Conservation (phyloP, 2,329 filamentous ascomycete genomes). For the Neonectria magnoliae region DNA sequence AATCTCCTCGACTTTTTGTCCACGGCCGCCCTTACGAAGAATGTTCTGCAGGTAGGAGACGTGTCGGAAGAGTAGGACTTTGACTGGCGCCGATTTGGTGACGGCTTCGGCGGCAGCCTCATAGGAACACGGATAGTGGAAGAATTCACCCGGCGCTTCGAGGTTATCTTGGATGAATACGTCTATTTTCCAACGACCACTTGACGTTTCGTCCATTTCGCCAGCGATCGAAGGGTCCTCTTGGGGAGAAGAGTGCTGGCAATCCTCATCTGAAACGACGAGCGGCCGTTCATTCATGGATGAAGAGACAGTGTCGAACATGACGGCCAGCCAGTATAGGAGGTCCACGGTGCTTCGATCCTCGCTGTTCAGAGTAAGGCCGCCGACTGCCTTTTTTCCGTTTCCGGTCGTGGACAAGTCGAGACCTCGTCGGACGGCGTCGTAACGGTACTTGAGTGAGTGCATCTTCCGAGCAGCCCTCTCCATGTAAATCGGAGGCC, state of each 20-base stretch:
- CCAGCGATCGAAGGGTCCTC: conserved; percentile 10
- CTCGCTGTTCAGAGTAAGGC: conserved; percentile 22
- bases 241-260: conserved; percentile 45
- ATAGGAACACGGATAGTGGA: conserved; percentile 64
- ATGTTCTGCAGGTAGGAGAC: conserved; percentile 58
- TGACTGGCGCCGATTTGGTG: conserved; percentile 62
- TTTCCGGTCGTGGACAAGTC: neutral
- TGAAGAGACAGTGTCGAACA: conserved; percentile 67
- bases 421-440: conserved; percentile 30
- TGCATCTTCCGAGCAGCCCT: conserved; percentile 41
- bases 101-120: conserved; percentile 58
- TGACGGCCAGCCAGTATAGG: conserved; percentile 67
- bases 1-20: conserved; percentile 56
- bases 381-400: conserved; percentile 1
- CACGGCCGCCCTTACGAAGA: conserved; percentile 50
- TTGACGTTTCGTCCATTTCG: conserved; percentile 3
- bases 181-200: conserved; percentile 37
- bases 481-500: conserved; percentile 35
- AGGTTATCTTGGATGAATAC: conserved; percentile 41
- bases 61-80: conserved; percentile 20
- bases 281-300: conserved; percentile 57
- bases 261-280: conserved; percentile 52
- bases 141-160: conserved; percentile 27
- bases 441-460: conserved; percentile 40
- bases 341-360: conserved; percentile 59